Percentiles rank a stretch among this genome's conserved stretches.
Conservation (phyloP, 805 yeast genomes). For the Grigorovia yakushimaensis region DNA sequence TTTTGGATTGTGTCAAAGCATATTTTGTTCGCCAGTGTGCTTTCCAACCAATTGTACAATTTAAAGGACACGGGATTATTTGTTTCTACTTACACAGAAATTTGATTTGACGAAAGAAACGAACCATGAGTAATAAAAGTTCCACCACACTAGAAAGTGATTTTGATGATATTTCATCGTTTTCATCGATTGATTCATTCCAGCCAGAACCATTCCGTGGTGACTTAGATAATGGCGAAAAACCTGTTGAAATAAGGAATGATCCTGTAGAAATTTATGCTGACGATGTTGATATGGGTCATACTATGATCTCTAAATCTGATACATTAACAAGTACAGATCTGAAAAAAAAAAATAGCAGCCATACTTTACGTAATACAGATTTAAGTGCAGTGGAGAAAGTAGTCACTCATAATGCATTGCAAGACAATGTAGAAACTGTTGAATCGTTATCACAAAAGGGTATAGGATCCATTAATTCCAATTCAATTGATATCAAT, state of each 20-base stretch:
- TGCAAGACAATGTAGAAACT: slow-evolving; percentile 18
- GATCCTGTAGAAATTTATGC: not conserved
- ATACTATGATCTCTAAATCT: not conserved
- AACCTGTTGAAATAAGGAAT: not conserved
- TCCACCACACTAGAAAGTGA: slow-evolving; percentile 10
- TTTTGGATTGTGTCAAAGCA: not conserved
- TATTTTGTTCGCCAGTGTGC: too few species aligned
- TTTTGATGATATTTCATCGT: slow-evolving; percentile 22
- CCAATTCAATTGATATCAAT: slow-evolving; percentile 16
- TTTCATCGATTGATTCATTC: slow-evolving; percentile 20
- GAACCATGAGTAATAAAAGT: slow-evolving; percentile 1
- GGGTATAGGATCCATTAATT: slow-evolving; percentile 3
- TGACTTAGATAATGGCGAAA: not conserved
- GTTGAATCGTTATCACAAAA: slow-evolving; percentile 13
- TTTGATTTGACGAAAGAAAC: too few species aligned
- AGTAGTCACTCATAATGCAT: slow-evolving; percentile 16
- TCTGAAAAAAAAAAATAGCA: slow-evolving; percentile 1
- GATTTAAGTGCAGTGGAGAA: slow-evolving; percentile 10
- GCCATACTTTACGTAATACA: slow-evolving; percentile 1
- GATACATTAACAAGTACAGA: not conserved
- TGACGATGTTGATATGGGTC: not conserved
- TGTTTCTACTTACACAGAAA: not conserved
- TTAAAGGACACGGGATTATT: too few species aligned
- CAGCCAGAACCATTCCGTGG: slow-evolving; percentile 21
- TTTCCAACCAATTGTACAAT: too few species aligned